Conservation (phyloP, 2,329 filamentous ascomycete species). For the Trichoderma pleuroti region DNA sequence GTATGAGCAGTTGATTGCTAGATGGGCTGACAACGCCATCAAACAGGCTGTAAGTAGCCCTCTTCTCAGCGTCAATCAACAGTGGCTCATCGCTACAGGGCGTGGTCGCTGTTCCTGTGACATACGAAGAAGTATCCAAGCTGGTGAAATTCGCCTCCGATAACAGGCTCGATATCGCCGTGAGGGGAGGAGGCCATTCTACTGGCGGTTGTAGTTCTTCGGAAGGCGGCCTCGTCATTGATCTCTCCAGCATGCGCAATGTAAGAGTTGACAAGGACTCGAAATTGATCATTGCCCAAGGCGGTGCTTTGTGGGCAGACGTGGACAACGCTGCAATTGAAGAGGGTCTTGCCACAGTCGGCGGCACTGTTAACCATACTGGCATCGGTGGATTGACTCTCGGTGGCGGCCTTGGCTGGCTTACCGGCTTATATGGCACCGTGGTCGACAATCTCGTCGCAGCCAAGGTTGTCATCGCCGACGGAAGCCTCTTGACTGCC, state of each 20-base stretch:
- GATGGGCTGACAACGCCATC: slow-evolving; percentile 6
- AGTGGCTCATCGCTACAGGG: slow-evolving; percentile 29
- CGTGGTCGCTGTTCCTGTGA: slow-evolving; percentile 39
- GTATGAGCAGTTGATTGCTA: background rate
- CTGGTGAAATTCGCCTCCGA: slow-evolving; percentile 26
- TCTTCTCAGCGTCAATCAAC: background rate
- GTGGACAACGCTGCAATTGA: slow-evolving; percentile 49
- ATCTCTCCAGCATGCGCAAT: slow-evolving; percentile 47
- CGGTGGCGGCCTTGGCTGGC: slow-evolving; percentile 57
- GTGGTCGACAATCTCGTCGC: slow-evolving; percentile 41
- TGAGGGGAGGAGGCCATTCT: slow-evolving; percentile 54
- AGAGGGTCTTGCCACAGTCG: slow-evolving; percentile 54
- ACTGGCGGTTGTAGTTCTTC: slow-evolving; percentile 48
- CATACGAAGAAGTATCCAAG: slow-evolving; percentile 32
- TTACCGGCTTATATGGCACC: slow-evolving; percentile 53
- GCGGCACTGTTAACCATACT: slow-evolving; percentile 60
- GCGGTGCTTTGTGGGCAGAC: slow-evolving; percentile 51
- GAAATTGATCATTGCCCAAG: slow-evolving; percentile 45
- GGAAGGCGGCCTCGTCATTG: slow-evolving; percentile 51
- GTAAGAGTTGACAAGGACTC: slow-evolving; percentile 45
- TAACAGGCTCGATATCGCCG: slow-evolving; percentile 45
- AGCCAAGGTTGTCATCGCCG: slow-evolving; percentile 38
- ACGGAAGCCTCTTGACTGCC: slow-evolving; percentile 35
- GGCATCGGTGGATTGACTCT: slow-evolving; percentile 57
- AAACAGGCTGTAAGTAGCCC: background rate